A percentile compares a stretch with the other conserved stretches of the same genome.
Evolutionary conservation across 768 basidiomycete genomes (phyloP).

Genomic region (Podaxis rugospora): DNA sequence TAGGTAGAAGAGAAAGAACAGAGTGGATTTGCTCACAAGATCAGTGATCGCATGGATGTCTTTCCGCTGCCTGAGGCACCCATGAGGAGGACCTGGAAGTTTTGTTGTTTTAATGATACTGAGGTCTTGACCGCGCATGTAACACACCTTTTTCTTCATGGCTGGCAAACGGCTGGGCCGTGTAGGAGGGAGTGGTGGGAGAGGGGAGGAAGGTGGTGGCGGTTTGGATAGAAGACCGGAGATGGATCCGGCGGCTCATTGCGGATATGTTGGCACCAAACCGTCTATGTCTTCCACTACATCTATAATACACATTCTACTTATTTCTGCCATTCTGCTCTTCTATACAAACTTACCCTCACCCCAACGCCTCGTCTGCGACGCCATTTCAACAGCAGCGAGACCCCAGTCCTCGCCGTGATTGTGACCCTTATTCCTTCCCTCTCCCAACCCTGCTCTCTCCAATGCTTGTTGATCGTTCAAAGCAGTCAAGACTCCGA

Average conservation of each 20-base stretch:
- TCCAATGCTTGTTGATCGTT: constrained; percentile 93
- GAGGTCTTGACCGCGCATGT: constrained; percentile 8
- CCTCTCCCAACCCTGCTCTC: constrained; percentile 82
- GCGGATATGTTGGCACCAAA: not conserved
- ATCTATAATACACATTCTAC: constrained; percentile 12
- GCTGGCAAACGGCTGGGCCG: constrained; percentile 12
- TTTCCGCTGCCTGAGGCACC: constrained; percentile 93
- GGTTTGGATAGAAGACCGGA: constrained; percentile 15
- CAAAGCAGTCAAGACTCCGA: constrained; percentile 92
- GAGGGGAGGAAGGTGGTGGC: constrained; percentile 9
- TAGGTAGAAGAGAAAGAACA: not conserved
- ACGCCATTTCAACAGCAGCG: constrained; percentile 93
- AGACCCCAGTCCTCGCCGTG: constrained; percentile 98
- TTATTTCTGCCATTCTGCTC: constrained; percentile 2
- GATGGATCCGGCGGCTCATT: constrained; percentile 15
- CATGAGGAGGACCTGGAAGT: constrained; percentile 87
- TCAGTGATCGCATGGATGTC: constrained; percentile 98
- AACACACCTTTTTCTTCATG: constrained; percentile 63
- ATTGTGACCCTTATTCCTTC: constrained; percentile 79
- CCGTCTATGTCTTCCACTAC: not conserved
- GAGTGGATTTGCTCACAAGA: constrained; percentile 69
- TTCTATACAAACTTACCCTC: constrained; percentile 56
- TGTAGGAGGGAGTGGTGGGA: constrained; percentile 11
- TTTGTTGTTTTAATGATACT: constrained; percentile 17
- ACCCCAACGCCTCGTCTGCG: constrained; percentile 59